phyloP scores from a whole-genome alignment of 176 grass and related monocot species.

The Lolium rigidum region DNA sequence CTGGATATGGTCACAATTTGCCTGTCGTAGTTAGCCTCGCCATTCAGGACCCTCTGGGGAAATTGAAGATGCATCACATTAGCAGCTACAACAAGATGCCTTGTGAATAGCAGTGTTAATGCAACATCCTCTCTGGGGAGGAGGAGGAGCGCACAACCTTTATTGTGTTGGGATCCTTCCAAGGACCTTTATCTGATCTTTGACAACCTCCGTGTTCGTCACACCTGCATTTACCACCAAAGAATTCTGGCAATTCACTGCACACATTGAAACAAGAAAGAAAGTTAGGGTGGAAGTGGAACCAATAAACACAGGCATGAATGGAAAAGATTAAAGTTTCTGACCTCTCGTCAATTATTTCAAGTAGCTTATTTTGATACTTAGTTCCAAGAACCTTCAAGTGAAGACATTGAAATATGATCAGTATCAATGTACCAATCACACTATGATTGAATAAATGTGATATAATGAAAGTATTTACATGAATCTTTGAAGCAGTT shows the following conservation, averaged over 20 bases:
- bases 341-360: slow-evolving; percentile 93
- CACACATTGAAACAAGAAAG: slow-evolving; percentile 28
- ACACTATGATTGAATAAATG: slow-evolving; percentile 36
- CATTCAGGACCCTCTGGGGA: slow-evolving; percentile 80
- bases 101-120: neutral
- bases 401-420: slow-evolving; percentile 38
- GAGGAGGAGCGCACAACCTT: slow-evolving; percentile 54
- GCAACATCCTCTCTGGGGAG: slow-evolving; percentile 15
- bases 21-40: slow-evolving; percentile 80
- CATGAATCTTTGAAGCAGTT: slow-evolving; percentile 98
- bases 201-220: slow-evolving; percentile 75
- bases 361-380: slow-evolving; percentile 88
- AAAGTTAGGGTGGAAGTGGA: slow-evolving; percentile 54
- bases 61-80: slow-evolving; percentile 37
- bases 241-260: slow-evolving; percentile 91
- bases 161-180: slow-evolving; percentile 84
- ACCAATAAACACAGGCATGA: slow-evolving; percentile 34
- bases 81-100: slow-evolving; percentile 31
- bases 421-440: slow-evolving; percentile 14
- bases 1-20: slow-evolving; percentile 96
- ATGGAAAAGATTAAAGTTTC: slow-evolving; percentile 24
- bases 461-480: slow-evolving; percentile 42
- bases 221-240: slow-evolving; percentile 92
- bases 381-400: slow-evolving; percentile 92
- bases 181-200: slow-evolving; percentile 92